Evolutionary conservation across 2,329 filamentous ascomycete species (phyloP).

Genomic region (Aspergillus neotritici): DNA sequence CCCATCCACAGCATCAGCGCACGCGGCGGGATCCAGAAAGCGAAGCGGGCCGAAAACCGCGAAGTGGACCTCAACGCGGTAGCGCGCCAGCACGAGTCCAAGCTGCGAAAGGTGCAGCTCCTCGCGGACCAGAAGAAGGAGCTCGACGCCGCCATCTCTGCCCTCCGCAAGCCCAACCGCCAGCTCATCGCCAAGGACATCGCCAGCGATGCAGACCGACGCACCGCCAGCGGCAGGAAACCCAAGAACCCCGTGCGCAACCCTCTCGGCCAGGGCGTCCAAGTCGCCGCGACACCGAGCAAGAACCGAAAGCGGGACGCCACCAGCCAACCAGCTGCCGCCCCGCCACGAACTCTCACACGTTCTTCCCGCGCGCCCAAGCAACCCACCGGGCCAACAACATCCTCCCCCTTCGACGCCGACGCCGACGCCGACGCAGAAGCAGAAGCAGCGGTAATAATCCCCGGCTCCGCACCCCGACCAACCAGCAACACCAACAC

Average conservation of each 20-base stretch:
- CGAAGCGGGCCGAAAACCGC: constrained; percentile 42
- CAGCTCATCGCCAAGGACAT: constrained; percentile 42
- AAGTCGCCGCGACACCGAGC: constrained; percentile 47
- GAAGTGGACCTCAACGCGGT: constrained; percentile 45
- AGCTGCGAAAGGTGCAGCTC: constrained; percentile 42
- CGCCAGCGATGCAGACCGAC: constrained; percentile 38
- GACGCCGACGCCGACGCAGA: constrained; percentile 23
- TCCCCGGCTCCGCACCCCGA: constrained; percentile 29
- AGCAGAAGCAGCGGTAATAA: constrained; percentile 25
- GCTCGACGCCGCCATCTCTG: constrained; percentile 44
- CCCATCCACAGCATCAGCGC: constrained; percentile 32
- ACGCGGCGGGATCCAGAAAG: constrained; percentile 41
- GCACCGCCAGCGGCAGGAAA: constrained; percentile 29
- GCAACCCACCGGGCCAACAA: constrained; percentile 11
- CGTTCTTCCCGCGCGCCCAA: constrained; percentile 24
- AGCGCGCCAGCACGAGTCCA: constrained; percentile 41
- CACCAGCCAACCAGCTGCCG: constrained; percentile 14
- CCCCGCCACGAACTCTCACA: constrained; percentile 21
- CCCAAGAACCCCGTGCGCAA: constrained; percentile 39
- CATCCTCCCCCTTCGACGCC: constrained; percentile 21
- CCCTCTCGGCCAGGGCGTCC: constrained; percentile 39
- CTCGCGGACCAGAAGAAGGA: constrained; percentile 44
- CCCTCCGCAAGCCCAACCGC: constrained; percentile 45
- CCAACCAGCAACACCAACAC: no score
- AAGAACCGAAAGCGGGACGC: constrained; percentile 32